Evolutionary conservation across 257 asterid genomes (phyloP), one percentile per base, ranked within the genome.

Genomic region (Solanum chilense): DNA sequence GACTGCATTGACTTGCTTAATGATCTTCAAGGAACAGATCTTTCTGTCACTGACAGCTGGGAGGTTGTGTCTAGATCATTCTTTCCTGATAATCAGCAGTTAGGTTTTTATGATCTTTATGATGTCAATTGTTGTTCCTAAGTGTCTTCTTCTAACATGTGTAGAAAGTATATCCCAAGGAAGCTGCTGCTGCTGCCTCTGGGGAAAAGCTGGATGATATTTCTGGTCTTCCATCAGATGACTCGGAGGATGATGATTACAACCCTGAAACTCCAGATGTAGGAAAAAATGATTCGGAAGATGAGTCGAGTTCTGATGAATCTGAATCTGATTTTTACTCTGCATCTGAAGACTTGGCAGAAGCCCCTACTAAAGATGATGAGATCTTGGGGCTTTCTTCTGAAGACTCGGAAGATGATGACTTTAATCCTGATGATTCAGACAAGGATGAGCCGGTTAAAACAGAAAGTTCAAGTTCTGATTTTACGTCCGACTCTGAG

Each of bases 371-470:
- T 83, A 90, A 90, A 66, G 87, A 90, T 73, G 92, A 92, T 31
- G 91, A 86, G 45, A 52, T 71, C 68, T 45, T 73, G 80, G 95
- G 93, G 87, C 91, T 94, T 88, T 95, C 98, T 88, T 94, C 98
- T 89, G 99, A 96, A 68, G 99, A 96, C 93, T 95, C 98, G 11
- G 99, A 94, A 90, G 99, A 96, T 88, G 98, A 92, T 83, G 98
- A 96, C 91, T 96, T 89, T 90, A 94, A 94, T 88, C 99, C 98
- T 52, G 82, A 91, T 86, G 94, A 91, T 89, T 89, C 92, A 21
- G 89, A 92, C 82, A 47, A 85, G 77, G 92, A 89, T 60, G 89
- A 90, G 87, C 92, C 87, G 83, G 93, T 82, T 87, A 89, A 93
- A 90, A 88, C 90, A 88, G 95, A 92, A 75, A 86, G 93, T 90